Evolutionary conservation across 2,329 filamentous ascomycete genomes (phyloP), one percentile per base, ranked within the genome.

Genomic region (Escovopsis weberi): DNA sequence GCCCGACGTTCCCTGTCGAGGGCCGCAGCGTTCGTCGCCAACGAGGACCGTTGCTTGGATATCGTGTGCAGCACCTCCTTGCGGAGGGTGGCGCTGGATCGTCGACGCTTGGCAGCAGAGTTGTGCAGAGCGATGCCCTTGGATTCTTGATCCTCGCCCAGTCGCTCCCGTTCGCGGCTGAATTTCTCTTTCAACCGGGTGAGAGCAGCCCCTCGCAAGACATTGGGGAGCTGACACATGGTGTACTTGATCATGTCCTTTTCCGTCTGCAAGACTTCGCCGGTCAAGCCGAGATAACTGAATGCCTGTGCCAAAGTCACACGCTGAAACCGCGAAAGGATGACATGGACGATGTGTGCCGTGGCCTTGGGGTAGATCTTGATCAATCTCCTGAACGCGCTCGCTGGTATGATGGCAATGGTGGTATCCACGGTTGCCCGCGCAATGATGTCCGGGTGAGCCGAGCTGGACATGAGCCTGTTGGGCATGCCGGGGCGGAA

Each of bases 91-190:
- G 80, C 80, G 43, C 77, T 85, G 1, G 87, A 85, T 44, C 81
- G 75, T 45, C 82, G 75, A 43, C 81, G 75, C 38, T 78, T 75
- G 10, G 68, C 63, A 58, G 73, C 58, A 54, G 79, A 75, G 53
- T 96, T 98, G 58, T 98, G 91, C 34, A 98, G 68, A 5, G 93
- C 91, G 51, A 98, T 96, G 0, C 91, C 93, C 61, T 96, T 96
- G 2, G 55, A 56, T 15, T 81, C 76, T 46, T 95, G 86, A 53
- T 91, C 85, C 2, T 78, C 74, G 2, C 81, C 82, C 18, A 87
- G 76, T 9, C 87, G 78, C 53, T 95, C 87, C 50, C 82, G 75
- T 55, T 98, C 91, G 12, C 78, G 75, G 33, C 73, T 75, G 54
- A 98, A 98, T 55, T 96, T 98, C 50, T 94, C 85, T 57, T 96